A percentile compares a stretch with the other conserved stretches of the same genome.
Evolutionary conservation across 2,329 filamentous ascomycete species (phyloP).

Genomic region (Nothophaeocryptopus gaeumannii): DNA sequence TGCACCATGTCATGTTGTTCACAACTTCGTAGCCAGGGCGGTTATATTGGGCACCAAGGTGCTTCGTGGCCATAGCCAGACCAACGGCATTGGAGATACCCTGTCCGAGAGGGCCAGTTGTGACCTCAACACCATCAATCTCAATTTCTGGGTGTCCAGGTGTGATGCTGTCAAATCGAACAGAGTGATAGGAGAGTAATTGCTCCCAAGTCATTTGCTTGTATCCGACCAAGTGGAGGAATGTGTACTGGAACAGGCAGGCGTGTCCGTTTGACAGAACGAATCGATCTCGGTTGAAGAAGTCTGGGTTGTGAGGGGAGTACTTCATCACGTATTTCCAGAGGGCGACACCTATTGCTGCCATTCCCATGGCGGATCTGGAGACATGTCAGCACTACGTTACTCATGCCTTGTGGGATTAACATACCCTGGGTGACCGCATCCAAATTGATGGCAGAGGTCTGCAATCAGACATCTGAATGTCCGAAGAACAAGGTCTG

Average conservation of each 20-base stretch:
- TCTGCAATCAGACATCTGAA: slow-evolving; percentile 65
- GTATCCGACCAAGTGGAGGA: slow-evolving; percentile 53
- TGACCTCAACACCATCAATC: slow-evolving; percentile 57
- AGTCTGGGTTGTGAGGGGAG: slow-evolving; percentile 53
- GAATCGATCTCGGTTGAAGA: slow-evolving; percentile 62
- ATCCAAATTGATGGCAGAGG: slow-evolving; percentile 67
- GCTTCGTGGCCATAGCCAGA: slow-evolving; percentile 58
- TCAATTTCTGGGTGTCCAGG: slow-evolving; percentile 56
- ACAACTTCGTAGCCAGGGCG: slow-evolving; percentile 48
- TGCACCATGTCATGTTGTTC: slow-evolving; percentile 55
- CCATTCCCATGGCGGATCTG: slow-evolving; percentile 59
- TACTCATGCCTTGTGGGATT: not conserved
- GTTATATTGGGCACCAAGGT: slow-evolving; percentile 56
- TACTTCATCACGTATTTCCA: slow-evolving; percentile 64
- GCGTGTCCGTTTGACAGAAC: slow-evolving; percentile 61
- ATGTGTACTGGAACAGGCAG: slow-evolving; percentile 56
- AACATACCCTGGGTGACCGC: slow-evolving; percentile 64
- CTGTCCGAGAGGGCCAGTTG: slow-evolving; percentile 59
- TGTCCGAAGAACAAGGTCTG: slow-evolving; percentile 55
- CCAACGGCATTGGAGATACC: slow-evolving; percentile 60
- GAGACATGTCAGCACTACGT: slow-evolving; percentile 3
- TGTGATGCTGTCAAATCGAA: slow-evolving; percentile 47
- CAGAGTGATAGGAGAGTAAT: slow-evolving; percentile 55
- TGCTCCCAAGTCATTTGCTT: slow-evolving; percentile 56
- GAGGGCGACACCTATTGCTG: slow-evolving; percentile 59